Evolutionary conservation across 1,284 basidiomycete genomes (phyloP), one percentile per base, ranked within the genome.

Genomic region (Ustilago vetiveriae): DNA sequence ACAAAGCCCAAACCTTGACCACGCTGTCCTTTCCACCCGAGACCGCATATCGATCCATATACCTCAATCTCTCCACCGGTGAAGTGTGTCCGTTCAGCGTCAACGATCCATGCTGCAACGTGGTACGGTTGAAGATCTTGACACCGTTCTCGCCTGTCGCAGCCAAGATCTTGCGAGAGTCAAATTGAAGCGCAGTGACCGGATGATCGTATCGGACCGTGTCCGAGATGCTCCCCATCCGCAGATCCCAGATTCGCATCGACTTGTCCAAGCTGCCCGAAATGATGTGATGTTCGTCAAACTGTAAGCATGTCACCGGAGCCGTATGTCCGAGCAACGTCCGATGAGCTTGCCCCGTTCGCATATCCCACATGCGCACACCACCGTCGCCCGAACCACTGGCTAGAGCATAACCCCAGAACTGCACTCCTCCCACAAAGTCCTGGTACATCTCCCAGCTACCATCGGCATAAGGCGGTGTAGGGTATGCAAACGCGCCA

Each of bases 311-410:
- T 2, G 93, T 98, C 43, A 98, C 89, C 4, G 96, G 94, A 0
- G 87, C 92, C 2, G 92, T 97, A 82, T 99, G 96, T 6, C 95
- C 96, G 22, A 92, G 84, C 44, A 99, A 85, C 9, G 94, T 97
- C 37, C 96, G 86, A 83, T 98, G 94, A 13, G 94, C 90, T 82
- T 98, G 95, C 5, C 96, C 96, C 36, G 95, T 99, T 36, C 96
- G 90, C 94, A 98, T 59, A 81, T 99, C 96, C 96, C 96, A 98
- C 92, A 99, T 96, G 60, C 96, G 85, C 26, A 98, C 93, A 0
- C 91, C 94, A 33, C 95, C 94, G 83, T 99, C 96, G 1, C 92
- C 94, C 75, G 92, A 94, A 2, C 94, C 96, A 74, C 92, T 96
- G 3, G 96, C 93, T 24, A 99, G 87, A 0, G 94, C 96, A 81